Percentiles rank a stretch among this genome's conserved stretches.
Evolutionary conservation across 768 basidiomycete genomes (phyloP).

Genomic region (Lyophyllum atratum): DNA sequence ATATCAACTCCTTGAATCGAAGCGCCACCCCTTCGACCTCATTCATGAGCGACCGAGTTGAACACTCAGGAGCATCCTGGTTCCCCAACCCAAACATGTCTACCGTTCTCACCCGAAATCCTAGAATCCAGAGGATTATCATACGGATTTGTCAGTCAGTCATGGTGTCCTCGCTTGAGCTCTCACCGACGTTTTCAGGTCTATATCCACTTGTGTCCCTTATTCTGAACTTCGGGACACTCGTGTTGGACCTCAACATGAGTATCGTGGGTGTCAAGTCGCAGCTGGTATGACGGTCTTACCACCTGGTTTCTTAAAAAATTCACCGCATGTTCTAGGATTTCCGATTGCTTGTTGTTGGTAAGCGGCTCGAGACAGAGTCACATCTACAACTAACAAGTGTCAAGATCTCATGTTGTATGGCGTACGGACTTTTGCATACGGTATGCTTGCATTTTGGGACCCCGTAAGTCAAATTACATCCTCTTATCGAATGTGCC

Average conservation of each 20-base stretch:
- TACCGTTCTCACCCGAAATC: background rate
- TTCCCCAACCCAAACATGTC: background rate
- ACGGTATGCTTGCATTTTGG: conserved; percentile 2
- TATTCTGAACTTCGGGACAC: conserved; percentile 9
- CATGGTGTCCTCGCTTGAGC: background rate
- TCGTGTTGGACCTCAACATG: conserved; percentile 8
- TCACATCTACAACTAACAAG: background rate
- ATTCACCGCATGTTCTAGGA: background rate
- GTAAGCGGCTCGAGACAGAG: background rate
- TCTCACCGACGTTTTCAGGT: background rate
- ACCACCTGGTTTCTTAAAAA: background rate
- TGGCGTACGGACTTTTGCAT: conserved; percentile 7
- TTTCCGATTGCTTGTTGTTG: background rate
- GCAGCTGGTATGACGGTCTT: background rate
- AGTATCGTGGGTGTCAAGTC: background rate
- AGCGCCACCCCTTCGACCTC: background rate
- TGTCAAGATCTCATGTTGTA: conserved; percentile 5
- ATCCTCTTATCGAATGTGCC: background rate
- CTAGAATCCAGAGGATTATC: conserved; percentile 2
- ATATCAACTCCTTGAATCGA: background rate
- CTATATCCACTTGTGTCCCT: conserved; percentile 9
- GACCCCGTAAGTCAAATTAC: conserved; percentile 5
- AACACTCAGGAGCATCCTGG: background rate
- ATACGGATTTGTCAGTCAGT: conserved; percentile 4
- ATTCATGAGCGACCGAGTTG: background rate